Evolutionary conservation across 768 basidiomycete genomes (phyloP).

Genomic region (Pleurotus pulmonarius): DNA sequence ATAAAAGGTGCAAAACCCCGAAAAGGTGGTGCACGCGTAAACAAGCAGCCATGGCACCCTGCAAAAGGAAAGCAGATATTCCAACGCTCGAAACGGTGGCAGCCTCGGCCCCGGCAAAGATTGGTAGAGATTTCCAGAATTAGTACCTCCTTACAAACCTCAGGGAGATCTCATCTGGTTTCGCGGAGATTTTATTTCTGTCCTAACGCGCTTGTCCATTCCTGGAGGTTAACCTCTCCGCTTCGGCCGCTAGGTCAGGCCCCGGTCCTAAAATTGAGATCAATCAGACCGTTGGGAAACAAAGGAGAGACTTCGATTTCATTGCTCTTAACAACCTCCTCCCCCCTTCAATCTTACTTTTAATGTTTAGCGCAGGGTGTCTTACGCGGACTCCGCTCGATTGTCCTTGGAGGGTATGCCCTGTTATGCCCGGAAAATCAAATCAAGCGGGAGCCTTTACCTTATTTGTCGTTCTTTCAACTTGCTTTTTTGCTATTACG

Average conservation of each 20-base stretch:
- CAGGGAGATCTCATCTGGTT: slow-evolving; percentile 32
- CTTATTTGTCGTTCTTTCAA: slow-evolving; percentile 7
- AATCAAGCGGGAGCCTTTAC: background rate
- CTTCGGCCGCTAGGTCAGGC: slow-evolving; percentile 19
- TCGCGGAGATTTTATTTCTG: slow-evolving; percentile 28
- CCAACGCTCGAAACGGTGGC: slow-evolving; percentile 17
- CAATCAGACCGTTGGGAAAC: background rate
- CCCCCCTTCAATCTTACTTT: slow-evolving; percentile 6
- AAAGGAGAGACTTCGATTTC: slow-evolving; percentile 1
- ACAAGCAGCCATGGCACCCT: slow-evolving; percentile 33
- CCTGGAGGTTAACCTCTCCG: slow-evolving; percentile 14
- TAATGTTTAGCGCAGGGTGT: slow-evolving; percentile 6
- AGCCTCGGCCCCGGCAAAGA: slow-evolving; percentile 45
- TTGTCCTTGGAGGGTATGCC: background rate
- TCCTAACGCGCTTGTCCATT: slow-evolving; percentile 22
- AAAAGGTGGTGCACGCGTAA: slow-evolving; percentile 41
- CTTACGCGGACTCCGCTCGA: slow-evolving; percentile 2
- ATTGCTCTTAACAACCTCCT: background rate
- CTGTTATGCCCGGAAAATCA: slow-evolving; percentile 1
- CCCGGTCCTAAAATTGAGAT: background rate
- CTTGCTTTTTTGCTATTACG: slow-evolving; percentile 1
- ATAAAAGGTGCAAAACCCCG: slow-evolving; percentile 26
- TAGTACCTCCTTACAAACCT: slow-evolving; percentile 23
- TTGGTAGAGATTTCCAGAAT: slow-evolving; percentile 32
- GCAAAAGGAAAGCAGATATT: slow-evolving; percentile 29